Evolutionary conservation across 106 monocot genomes (phyloP).

Genomic region (Dendrobium officinale): DNA sequence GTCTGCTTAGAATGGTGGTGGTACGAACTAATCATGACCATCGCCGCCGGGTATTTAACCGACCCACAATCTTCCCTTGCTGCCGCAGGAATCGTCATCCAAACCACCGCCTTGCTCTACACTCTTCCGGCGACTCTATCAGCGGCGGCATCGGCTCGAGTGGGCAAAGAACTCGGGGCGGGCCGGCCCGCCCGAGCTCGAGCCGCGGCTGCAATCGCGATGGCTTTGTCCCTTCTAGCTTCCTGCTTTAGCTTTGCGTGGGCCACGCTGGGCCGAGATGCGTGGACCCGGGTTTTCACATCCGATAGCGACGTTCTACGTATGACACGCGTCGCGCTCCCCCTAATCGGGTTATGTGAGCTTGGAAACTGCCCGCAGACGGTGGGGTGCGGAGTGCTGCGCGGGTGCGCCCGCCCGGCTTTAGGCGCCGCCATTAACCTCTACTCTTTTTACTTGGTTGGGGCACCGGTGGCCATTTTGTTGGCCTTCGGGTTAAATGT

Average conservation of each 20-base stretch:
- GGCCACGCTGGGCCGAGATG: conserved; percentile 25
- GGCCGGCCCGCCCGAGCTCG: conserved; percentile 24
- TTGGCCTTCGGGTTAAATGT: conserved; percentile 23
- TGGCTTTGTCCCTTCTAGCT: conserved; percentile 20
- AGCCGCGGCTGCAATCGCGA: conserved; percentile 17
- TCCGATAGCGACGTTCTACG: conserved; percentile 19
- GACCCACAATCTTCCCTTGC: conserved; percentile 26
- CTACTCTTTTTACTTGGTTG: conserved; percentile 33
- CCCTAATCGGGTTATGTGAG: conserved; percentile 41
- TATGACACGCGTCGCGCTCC: conserved; percentile 24
- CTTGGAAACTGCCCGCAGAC: conserved; percentile 50
- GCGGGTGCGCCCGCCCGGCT: conserved; percentile 34
- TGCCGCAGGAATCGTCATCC: conserved; percentile 45
- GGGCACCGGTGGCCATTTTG: conserved; percentile 30
- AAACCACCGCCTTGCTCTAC: conserved; percentile 54
- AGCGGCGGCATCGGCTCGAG: conserved; percentile 31
- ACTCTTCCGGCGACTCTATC: conserved; percentile 36
- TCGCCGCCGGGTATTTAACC: conserved; percentile 44
- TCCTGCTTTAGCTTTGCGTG: conserved; percentile 29
- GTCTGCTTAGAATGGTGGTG: conserved; percentile 63
- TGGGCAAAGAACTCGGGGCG: conserved; percentile 59
- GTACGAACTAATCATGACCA: conserved; percentile 53
- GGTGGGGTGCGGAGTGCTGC: conserved; percentile 37
- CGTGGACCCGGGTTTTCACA: conserved; percentile 46
- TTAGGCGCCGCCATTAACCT: conserved; percentile 30